Base-by-base conservation (phyloP, 345 rosid genomes). In the Sisymbrium altissimum region DNA sequence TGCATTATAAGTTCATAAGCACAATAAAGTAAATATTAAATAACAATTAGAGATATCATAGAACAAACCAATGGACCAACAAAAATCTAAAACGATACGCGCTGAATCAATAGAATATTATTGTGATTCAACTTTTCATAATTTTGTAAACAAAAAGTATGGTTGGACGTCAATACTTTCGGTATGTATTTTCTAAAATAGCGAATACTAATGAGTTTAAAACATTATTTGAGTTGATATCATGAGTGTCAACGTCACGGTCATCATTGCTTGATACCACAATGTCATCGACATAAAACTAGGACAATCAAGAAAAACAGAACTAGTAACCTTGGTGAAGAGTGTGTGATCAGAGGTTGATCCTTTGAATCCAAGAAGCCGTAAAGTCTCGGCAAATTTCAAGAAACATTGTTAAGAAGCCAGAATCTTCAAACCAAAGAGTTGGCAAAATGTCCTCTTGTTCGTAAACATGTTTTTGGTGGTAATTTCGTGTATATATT, bases 1-100 rank as follows among this genome's bases (percentile, higher is more conserved):
- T 71, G 69, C 76, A 72, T 52, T 50, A 72, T 72, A 72, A 13
- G 17, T 29, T 62, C 35, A 52, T 13, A 48, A 60, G 8, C 30
- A 55, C 43, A 23, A 29, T 55, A 46, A 15, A 4, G 2, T 38
- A 72, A 27, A 39, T 49, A 60, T 49, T 46, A 46, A 33, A 17
- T 9, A 46, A 27, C 19, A 9, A 62, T 13, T 9, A 61, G 35
- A 40, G 23, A 15, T 50, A 27, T 23, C 25, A 23, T 23, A 23
- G 15, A 5, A 33, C 70, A 64, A 53, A 64, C 36, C 46, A 43
- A 35, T 15, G 43, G 23, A 29, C 53, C 53, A 71, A 50, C 68
- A 49, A 61, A 35, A 27, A 49, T 12, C 45, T 30, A 25, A 48
- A 60, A 30, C 55, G 11, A 56, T 43, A 29, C 55, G 52, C 23